Evolutionary conservation across 352 stramenopile genomes (phyloP), one percentile per base, ranked within the genome.

Genomic region (Pythium folliculosum): DNA sequence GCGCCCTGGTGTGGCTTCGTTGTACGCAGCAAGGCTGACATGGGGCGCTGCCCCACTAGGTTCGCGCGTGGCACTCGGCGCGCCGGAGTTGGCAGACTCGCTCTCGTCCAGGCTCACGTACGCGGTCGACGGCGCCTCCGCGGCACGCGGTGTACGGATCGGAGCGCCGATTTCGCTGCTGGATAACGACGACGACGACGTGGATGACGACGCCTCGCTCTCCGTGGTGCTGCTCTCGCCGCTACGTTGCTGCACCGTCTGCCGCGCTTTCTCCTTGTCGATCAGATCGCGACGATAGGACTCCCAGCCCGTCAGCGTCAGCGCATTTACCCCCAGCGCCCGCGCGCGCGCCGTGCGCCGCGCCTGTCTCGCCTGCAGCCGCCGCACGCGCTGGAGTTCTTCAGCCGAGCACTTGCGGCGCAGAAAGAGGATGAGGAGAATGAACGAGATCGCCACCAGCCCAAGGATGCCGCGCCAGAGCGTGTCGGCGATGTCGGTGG

Each of bases 261-360:
- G 40, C 40, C 17, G 40, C 17, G 53, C 53, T 19, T 45, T 48
- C 22, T 60, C 53, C 23, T 60, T 60, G 38, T 47, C 38, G 53
- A 60, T 60, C 40, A 47, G 14, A 47, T 47, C 40, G 38, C 60
- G 60, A 32, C 60, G 60, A 23, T 66, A 25, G 8, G 21, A 59
- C 38, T 66, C 60, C 60, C 60, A 66, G 12, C 60, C 60, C 6
- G 48, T 57, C 19, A 66, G 38, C 7, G 32, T 56, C 32, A 66
- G 23, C 21, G 38, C 3, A 32, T 66, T 66, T 21, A 66, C 60
- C 0, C 49, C 60, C 8, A 66, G 38, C 23, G 37, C 37, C 5
- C 32, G 25, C 4, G 60, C 49, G 17, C 49, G 48, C 16, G 49
- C 49, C 4, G 47, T 25, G 22, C 32, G 35, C 16, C 48, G 30